Conservation (phyloP, 169 alveolate genomes). For the Eimeria zaria region DNA sequence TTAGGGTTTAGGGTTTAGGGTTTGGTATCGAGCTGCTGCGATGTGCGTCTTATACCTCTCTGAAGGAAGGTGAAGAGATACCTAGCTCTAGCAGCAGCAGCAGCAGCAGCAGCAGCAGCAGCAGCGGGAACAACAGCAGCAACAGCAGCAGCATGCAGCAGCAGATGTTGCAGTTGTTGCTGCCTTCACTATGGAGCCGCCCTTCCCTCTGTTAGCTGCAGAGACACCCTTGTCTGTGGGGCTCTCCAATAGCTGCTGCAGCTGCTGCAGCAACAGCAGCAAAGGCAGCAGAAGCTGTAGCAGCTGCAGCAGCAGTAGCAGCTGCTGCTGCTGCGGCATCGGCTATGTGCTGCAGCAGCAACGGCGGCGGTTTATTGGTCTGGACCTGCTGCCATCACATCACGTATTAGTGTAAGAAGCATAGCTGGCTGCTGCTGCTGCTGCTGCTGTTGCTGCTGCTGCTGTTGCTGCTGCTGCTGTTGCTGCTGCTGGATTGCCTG, state of each 20-base stretch:
- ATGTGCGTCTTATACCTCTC: background rate
- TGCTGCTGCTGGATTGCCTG: constrained; percentile 14
- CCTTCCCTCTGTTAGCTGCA: background rate
- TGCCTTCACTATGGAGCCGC: background rate
- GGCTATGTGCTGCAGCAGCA: constrained; percentile 25
- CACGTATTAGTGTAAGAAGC: constrained; percentile 3
- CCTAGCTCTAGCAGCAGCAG: background rate
- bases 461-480: constrained; percentile 45
- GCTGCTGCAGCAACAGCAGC: constrained; percentile 58
- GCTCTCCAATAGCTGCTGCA: constrained; percentile 9
- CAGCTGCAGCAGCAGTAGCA: constrained; percentile 26
- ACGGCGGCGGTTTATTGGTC: constrained; percentile 1
- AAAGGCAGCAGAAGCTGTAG: background rate
- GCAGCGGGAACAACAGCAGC: constrained; percentile 51
- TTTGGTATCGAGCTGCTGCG: background rate
- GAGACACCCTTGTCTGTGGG: constrained; percentile 54
- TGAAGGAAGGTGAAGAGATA: background rate
- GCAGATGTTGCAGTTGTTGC: constrained; percentile 39
- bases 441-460: constrained; percentile 59
- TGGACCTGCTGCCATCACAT: constrained; percentile 35
- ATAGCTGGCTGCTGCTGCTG: constrained; percentile 11
- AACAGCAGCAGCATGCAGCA: constrained; percentile 26
- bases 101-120: constrained; percentile 67
- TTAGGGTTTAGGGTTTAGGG: constrained; percentile 33
- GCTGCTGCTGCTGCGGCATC: constrained; percentile 10